These are phyloP conservation scores for Cicer yamashitae DNA, from an alignment of 306 rosid species.

Conservation along the genomic window DNA sequence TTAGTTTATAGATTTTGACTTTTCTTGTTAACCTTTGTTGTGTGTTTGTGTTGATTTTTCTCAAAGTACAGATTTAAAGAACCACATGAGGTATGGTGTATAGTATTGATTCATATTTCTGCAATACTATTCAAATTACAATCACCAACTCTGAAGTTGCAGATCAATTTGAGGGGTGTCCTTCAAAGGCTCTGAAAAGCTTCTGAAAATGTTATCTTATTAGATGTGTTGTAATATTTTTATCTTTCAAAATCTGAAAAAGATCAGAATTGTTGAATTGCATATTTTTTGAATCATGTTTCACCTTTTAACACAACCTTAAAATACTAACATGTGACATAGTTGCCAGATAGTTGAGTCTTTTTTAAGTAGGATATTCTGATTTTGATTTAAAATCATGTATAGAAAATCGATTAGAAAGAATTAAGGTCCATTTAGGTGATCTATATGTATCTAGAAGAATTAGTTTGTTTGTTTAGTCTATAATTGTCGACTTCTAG, in stretches of 20 bases:
- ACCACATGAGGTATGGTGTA: conserved; percentile 5
- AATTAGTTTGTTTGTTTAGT: too few relatives aligned
- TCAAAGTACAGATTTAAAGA: conserved; percentile 5
- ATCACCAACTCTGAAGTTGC: too few relatives aligned
- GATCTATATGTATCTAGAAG: neutral
- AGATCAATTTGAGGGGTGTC: too few relatives aligned
- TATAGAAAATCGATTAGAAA: neutral
- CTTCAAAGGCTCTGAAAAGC: too few relatives aligned
- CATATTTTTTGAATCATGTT: neutral
- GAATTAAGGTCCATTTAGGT: neutral
- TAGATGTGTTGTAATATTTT: conserved; percentile 25
- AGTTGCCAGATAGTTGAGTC: neutral
- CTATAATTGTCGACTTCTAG: too few relatives aligned
- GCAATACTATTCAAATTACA: neutral
- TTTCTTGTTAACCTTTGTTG: neutral
- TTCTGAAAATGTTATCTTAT: too few relatives aligned
- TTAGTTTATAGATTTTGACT: conserved; percentile 19
- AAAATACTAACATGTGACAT: neutral
- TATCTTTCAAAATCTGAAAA: conserved; percentile 30
- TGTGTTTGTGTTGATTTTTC: conserved; percentile 3
- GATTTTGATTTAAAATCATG: neutral
- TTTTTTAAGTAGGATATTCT: neutral
- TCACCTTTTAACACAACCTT: neutral
- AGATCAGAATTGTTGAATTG: conserved; percentile 6
- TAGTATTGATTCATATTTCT: conserved; percentile 28